These are phyloP conservation scores for Thermoascus crustaceus DNA, from an alignment of 2,329 filamentous ascomycete species.

Conservation along the genomic window DNA sequence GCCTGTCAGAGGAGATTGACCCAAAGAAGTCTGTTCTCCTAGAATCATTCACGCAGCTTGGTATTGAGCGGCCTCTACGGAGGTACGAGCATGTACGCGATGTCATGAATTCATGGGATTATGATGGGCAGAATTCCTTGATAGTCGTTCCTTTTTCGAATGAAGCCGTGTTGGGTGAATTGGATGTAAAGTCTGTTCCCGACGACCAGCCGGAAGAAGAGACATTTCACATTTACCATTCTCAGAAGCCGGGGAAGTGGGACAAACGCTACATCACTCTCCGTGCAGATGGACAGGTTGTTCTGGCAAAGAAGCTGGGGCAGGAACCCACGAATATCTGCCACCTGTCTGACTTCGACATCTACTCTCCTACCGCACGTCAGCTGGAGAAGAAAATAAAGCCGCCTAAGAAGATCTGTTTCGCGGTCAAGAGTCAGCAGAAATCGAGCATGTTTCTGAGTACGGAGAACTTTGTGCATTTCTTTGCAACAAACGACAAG, in stretches of 20 bases:
- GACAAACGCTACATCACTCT: constrained; percentile 74
- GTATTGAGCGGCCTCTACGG: constrained; percentile 72
- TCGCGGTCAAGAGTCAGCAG: constrained; percentile 85
- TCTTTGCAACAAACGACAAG: constrained; percentile 74
- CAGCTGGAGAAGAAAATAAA: constrained; percentile 64
- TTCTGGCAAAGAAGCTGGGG: constrained; percentile 60
- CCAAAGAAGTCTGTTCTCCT: constrained; percentile 61
- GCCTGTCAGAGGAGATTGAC: constrained; percentile 56
- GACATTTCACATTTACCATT: constrained; percentile 68
- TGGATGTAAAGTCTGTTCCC: constrained; percentile 59
- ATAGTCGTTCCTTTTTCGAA: constrained; percentile 58
- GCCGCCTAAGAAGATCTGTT: constrained; percentile 77
- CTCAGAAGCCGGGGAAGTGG: constrained; percentile 77
- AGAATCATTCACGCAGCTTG: constrained; percentile 67
- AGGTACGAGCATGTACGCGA: constrained; percentile 81
- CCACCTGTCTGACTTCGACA: constrained; percentile 85
- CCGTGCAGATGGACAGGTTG: constrained; percentile 61
- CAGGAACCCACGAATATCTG: constrained; percentile 66
- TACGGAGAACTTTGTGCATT: constrained; percentile 82
- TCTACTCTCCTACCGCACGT: constrained; percentile 67
- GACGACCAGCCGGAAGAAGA: constrained; percentile 56
- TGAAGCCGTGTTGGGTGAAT: constrained; percentile 26
- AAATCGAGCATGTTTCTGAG: constrained; percentile 76
- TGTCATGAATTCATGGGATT: constrained; percentile 87
- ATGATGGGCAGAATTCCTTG: constrained; percentile 67